Base-by-base conservation (phyloP, 352 stramenopile genomes). In the Phytophthora vignae region DNA sequence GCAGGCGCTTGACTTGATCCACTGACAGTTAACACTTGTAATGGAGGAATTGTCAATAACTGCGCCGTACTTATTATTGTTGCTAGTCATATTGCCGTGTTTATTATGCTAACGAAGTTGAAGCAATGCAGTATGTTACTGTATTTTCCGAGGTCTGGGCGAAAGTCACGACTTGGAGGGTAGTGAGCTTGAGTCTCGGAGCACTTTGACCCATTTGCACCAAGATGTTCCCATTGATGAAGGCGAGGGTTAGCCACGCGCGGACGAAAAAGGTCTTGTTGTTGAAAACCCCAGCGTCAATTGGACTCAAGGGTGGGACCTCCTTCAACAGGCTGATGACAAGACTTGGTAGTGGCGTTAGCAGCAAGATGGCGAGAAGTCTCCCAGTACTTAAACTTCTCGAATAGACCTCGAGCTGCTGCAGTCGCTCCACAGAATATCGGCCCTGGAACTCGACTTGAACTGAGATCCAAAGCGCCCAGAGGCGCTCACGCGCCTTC, bases 401-500 rank as follows among this genome's bases (percentile, higher is more conserved):
- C 1, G 42, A 60, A 25, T 76, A 80, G 4, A 2, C 2, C 1
- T 22, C 14, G 21, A 21, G 36, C 65, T 4, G 50, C 40, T 14
- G 22, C 33, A 76, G 38, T 31, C 68, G 38, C 17, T 52, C 31
- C 7, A 67, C 5, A 1, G 73, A 79, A 59, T 76, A 79, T 12
- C 60, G 48, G 1, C 73, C 73, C 27, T 76, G 68, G 15, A 76
- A 60, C 54, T 76, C 68, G 4, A 73, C 67, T 60, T 76, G 49
- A 14, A 58, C 44, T n/a, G 33, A 27, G 3, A 31, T 64, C 40
- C 56, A 63, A 10, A 22, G 21, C 14, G 49, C 49, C 49, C 49
- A 33, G 49, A 55, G 49, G 21, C 49, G 22, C 21, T 29, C 9
- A 55, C 21, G 19, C 9, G 49, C 49, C 31, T 33, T 55, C 11